phyloP scores from a whole-genome alignment of 2,329 filamentous ascomycete species.

The Talaromyces sp. region DNA sequence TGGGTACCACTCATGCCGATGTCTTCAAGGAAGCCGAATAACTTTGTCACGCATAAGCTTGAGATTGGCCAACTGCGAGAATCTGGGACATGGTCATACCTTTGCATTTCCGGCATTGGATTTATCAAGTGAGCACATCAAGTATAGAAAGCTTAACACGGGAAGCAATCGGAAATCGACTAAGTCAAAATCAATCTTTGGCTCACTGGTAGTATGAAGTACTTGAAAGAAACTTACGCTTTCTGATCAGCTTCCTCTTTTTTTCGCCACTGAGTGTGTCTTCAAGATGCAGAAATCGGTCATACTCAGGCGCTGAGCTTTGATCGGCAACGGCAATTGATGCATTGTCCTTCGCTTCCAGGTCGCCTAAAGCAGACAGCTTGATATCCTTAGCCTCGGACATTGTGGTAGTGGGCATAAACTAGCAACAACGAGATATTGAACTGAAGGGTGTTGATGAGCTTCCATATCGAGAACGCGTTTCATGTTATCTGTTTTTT shows the following conservation, averaged over 20 bases:
- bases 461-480: no score
- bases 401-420: background rate
- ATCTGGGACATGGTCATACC: background rate
- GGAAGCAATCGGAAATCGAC: constrained; percentile 1
- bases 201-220: background rate
- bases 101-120: constrained; percentile 5
- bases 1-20: constrained; percentile 1
- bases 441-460: background rate
- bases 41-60: background rate
- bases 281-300: background rate
- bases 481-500: no score
- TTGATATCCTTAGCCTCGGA: background rate
- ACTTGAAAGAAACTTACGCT: background rate
- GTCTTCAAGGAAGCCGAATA: constrained; percentile 1
- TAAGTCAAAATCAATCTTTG: background rate
- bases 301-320: background rate
- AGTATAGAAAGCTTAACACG: constrained; percentile 1
- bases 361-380: background rate
- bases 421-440: background rate
- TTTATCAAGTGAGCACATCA: constrained; percentile 3
- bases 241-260: background rate
- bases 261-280: background rate
- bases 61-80: background rate
- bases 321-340: background rate
- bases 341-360: background rate